These are phyloP conservation scores for Suhomyces maxii DNA, from an alignment of 1,139 yeast species.

Conservation along the genomic window DNA sequence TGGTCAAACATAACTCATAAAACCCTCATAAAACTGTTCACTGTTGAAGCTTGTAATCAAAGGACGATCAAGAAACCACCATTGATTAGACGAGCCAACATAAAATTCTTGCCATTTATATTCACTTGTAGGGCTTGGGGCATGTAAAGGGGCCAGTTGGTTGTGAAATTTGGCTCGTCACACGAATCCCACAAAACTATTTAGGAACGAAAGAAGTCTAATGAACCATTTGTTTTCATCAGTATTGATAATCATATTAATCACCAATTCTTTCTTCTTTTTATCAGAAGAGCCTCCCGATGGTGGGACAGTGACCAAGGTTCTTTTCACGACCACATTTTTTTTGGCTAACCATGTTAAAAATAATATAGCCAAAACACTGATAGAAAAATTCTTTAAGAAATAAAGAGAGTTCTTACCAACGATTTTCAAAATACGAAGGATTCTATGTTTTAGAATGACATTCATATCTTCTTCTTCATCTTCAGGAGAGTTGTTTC, in stretches of 20 bases:
- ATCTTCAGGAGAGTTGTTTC: constrained; percentile 9
- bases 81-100: too few relatives aligned
- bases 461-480: constrained; percentile 24
- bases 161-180: constrained; percentile 7
- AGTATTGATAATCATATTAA: constrained; percentile 46
- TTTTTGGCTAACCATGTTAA: constrained; percentile 46
- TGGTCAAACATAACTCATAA: too few relatives aligned
- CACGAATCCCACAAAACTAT: constrained; percentile 50
- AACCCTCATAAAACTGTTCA: too few relatives aligned
- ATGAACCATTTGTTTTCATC: constrained; percentile 51
- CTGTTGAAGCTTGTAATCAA: too few relatives aligned
- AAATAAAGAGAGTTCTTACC: constrained; percentile 32
- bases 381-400: constrained; percentile 39
- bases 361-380: constrained; percentile 40
- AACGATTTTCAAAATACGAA: constrained; percentile 26
- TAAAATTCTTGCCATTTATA: too few relatives aligned
- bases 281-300: constrained; percentile 17
- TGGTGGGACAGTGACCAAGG: constrained; percentile 36
- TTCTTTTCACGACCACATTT: constrained; percentile 42
- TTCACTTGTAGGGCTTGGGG: too few relatives aligned
- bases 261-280: constrained; percentile 40
- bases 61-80: too few relatives aligned
- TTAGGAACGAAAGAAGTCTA: constrained; percentile 37
- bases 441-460: constrained; percentile 24
- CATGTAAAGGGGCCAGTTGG: too few relatives aligned